A percentile compares a stretch with the other conserved stretches of the same genome.
Evolutionary conservation across 108 stramenopile species (phyloP).

Genomic region (Skeletonema tropicum): DNA sequence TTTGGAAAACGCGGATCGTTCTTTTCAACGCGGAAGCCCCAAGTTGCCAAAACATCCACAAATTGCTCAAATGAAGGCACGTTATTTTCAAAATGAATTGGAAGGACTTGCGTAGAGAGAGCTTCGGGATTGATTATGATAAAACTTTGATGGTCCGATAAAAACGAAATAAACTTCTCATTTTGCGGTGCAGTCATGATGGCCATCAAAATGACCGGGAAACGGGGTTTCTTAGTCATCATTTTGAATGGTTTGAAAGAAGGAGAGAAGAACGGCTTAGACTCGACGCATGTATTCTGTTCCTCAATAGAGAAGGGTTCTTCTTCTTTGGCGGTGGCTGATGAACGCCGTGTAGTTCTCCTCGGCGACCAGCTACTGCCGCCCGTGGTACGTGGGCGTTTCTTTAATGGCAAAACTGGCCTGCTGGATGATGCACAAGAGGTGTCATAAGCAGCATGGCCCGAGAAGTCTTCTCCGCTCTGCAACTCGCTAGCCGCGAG

Average conservation of each 20-base stretch:
- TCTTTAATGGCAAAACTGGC: too few species aligned
- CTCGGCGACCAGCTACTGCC: too few species aligned
- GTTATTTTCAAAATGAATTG: constrained; percentile 17
- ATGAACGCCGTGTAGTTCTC: too few species aligned
- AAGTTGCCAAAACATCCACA: constrained; percentile 8
- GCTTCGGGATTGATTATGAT: constrained; percentile 27
- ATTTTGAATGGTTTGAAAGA: not conserved
- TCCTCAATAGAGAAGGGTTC: too few species aligned
- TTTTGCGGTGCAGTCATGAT: constrained; percentile 23
- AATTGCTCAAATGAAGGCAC: constrained; percentile 22
- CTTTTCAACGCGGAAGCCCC: not conserved
- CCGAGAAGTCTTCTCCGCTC: too few species aligned
- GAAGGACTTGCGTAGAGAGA: constrained; percentile 11
- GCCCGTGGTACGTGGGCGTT: too few species aligned
- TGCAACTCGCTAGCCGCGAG: too few species aligned
- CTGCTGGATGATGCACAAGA: too few species aligned
- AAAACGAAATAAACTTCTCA: constrained; percentile 18
- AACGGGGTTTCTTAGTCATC: constrained; percentile 17
- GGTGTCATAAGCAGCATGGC: too few species aligned
- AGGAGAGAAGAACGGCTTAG: too few species aligned
- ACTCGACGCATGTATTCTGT: too few species aligned
- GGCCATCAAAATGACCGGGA: constrained; percentile 37
- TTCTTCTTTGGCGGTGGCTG: too few species aligned
- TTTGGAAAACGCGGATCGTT: not conserved
- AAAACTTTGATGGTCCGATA: constrained; percentile 31